phyloP scores from a whole-genome alignment of 2,329 filamentous ascomycete species.

The Colletotrichum acutatum region DNA sequence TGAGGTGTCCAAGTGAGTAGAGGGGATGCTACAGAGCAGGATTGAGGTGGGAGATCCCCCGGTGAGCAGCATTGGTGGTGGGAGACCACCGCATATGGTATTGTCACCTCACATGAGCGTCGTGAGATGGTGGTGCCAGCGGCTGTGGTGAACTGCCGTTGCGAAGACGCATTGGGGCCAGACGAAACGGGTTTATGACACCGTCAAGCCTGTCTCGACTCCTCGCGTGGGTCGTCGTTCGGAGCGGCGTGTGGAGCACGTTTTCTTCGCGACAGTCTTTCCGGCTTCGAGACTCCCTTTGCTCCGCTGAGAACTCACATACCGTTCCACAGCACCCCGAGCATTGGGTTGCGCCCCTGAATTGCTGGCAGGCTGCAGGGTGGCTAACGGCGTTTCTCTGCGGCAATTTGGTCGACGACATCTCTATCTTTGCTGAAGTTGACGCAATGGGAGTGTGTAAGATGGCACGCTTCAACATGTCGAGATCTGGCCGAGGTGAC shows the following conservation, averaged over 20 bases:
- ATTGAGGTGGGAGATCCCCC: background rate
- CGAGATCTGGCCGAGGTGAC: background rate
- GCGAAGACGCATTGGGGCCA: background rate
- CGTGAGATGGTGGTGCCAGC: slow-evolving; percentile 33
- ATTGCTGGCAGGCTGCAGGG: background rate
- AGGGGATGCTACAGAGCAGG: background rate
- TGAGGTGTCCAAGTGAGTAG: background rate
- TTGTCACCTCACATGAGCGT: slow-evolving; percentile 21
- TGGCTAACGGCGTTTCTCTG: background rate
- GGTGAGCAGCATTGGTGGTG: background rate
- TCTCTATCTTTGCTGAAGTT: background rate
- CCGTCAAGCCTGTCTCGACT: slow-evolving; percentile 1
- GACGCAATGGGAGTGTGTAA: background rate
- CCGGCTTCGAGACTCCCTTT: background rate
- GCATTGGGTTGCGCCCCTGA: background rate
- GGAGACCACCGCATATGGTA: slow-evolving; percentile 3
- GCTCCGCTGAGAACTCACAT: slow-evolving; percentile 10
- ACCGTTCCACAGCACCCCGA: background rate
- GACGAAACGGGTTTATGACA: slow-evolving; percentile 14
- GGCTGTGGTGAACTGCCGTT: slow-evolving; percentile 14
- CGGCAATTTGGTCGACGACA: background rate
- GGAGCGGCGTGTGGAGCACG: slow-evolving; percentile 13
- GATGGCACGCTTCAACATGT: background rate
- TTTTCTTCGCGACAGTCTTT: background rate
- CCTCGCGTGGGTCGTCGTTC: background rate